These are phyloP conservation scores for Castanopsis chinensis DNA, from an alignment of 306 rosid genomes.

Conservation along the genomic window DNA sequence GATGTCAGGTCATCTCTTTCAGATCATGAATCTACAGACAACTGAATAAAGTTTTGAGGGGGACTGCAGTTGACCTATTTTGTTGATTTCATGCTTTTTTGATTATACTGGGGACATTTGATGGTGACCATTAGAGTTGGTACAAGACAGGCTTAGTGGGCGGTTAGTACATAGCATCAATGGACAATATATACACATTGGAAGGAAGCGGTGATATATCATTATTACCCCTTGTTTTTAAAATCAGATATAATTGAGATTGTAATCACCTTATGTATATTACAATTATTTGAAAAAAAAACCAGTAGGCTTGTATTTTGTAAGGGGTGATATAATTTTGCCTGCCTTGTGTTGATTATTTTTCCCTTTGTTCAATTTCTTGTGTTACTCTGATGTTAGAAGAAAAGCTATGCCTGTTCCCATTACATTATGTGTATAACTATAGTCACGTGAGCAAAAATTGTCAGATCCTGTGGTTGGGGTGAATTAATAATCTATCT, in stretches of 20 bases:
- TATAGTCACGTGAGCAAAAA: no score
- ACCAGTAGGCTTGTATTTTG: slow-evolving; percentile 4
- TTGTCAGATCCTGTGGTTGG: not conserved
- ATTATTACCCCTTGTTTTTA: not conserved
- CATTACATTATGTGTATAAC: no score
- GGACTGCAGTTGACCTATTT: slow-evolving; percentile 4
- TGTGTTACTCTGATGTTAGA: not conserved
- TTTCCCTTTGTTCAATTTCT: not conserved
- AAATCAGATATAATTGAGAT: not conserved
- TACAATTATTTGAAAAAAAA: not conserved
- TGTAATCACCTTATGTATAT: not conserved
- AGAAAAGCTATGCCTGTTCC: no score
- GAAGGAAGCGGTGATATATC: not conserved
- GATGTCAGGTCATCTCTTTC: not conserved
- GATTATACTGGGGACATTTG: slow-evolving; percentile 1
- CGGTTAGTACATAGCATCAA: not conserved
- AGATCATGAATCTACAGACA: not conserved
- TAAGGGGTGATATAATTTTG: not conserved
- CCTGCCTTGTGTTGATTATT: not conserved
- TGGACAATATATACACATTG: not conserved
- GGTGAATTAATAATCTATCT: not conserved
- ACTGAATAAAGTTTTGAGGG: not conserved
- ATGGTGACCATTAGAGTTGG: slow-evolving; percentile 1
- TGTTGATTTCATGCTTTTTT: not conserved
- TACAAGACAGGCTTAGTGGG: not conserved